Evolutionary conservation across 192 early-diverging fungal genomes (phyloP).

Genomic region (Coemansia guatemalensis): DNA sequence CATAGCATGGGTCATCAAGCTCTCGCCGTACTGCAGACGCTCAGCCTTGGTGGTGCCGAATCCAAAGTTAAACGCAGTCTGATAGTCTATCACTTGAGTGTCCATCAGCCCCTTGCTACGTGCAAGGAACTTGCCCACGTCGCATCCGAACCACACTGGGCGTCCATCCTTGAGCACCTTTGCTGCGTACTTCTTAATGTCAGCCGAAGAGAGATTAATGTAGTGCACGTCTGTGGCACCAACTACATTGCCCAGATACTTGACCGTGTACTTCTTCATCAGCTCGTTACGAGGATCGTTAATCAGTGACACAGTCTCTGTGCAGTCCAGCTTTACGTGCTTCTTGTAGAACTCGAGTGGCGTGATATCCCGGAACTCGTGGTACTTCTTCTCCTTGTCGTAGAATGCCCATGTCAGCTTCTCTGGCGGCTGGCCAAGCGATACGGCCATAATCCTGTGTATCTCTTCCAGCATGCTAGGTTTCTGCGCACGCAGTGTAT

Average conservation of each 20-base stretch:
- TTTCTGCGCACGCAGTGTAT: constrained; percentile 57
- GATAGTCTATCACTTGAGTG: constrained; percentile 62
- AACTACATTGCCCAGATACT: constrained; percentile 71
- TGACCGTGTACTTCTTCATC: constrained; percentile 65
- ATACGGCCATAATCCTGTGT: constrained; percentile 68
- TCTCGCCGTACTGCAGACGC: constrained; percentile 69
- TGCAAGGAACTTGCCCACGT: constrained; percentile 67
- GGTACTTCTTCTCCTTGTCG: constrained; percentile 71
- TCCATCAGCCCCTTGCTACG: constrained; percentile 62
- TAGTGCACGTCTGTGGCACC: constrained; percentile 68
- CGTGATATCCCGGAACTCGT: constrained; percentile 56
- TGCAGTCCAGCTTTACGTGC: constrained; percentile 59
- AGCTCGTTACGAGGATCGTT: constrained; percentile 73
- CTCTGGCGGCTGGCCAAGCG: constrained; percentile 69
- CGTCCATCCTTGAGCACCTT: constrained; percentile 59
- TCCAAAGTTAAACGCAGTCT: constrained; percentile 62
- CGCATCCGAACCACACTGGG: constrained; percentile 78
- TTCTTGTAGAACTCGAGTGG: constrained; percentile 65
- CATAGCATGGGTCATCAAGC: constrained; percentile 81
- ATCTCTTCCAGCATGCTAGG: constrained; percentile 63
- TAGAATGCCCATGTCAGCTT: constrained; percentile 65
- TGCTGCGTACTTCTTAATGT: constrained; percentile 62
- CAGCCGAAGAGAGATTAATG: constrained; percentile 59
- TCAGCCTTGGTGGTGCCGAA: constrained; percentile 65
- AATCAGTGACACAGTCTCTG: constrained; percentile 64